Conservation (phyloP, 495 filamentous ascomycete genomes). For the Aspergillus sclerotiicarbonarius region DNA sequence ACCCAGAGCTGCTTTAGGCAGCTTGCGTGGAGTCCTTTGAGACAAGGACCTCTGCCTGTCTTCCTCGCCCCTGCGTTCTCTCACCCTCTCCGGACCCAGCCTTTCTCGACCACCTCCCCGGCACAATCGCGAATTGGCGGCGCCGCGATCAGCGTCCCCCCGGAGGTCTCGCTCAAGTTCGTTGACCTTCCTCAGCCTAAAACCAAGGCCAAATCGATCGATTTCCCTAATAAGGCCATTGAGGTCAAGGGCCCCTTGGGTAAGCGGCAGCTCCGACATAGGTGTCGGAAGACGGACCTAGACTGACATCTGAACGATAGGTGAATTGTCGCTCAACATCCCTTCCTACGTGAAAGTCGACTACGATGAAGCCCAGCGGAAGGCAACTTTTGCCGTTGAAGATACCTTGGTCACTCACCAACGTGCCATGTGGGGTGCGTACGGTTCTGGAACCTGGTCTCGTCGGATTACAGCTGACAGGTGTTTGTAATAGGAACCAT, state of each 20-base stretch:
- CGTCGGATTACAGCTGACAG: conserved; percentile 10
- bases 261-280: conserved; percentile 28
- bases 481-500: conserved; percentile 64
- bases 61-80: conserved; percentile 78
- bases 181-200: conserved; percentile 55
- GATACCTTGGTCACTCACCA: conserved; percentile 66
- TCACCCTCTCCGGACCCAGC: conserved; percentile 44
- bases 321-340: conserved; percentile 68
- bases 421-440: conserved; percentile 96
- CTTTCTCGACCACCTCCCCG: conserved; percentile 68
- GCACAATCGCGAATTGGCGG: conserved; percentile 77
- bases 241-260: conserved; percentile 75
- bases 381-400: conserved; percentile 63
- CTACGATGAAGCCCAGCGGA: conserved; percentile 57
- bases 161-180: conserved; percentile 69
- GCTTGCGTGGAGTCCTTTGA: conserved; percentile 36
- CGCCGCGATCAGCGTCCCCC: conserved; percentile 77
- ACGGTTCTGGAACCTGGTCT: conserved; percentile 2
- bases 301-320: conserved; percentile 31
- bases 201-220: conserved; percentile 52
- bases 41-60: conserved; percentile 51
- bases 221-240: conserved; percentile 54
- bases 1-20: conserved; percentile 43
- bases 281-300: conserved; percentile 7
- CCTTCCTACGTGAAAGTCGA: conserved; percentile 71